phyloP scores from a whole-genome alignment of 306 rosid species.

The Quercus berberidifolia region DNA sequence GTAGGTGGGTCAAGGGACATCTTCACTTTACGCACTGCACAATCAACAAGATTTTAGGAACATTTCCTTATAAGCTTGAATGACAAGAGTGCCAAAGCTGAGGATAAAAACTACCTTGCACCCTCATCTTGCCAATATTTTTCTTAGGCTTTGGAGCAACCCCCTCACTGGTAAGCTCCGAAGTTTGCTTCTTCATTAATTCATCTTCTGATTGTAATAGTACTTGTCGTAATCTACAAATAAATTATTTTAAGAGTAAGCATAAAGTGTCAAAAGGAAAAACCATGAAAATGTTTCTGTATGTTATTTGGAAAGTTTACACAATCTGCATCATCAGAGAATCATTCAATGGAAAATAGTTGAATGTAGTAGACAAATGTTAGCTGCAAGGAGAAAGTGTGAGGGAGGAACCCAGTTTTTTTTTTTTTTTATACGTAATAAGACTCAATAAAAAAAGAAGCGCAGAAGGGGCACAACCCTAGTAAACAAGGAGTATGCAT shows the following conservation, averaged over 20 bases:
- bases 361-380: background rate
- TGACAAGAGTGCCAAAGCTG: conserved; percentile 9
- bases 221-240: conserved; percentile 69
- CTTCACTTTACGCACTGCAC: conserved; percentile 91
- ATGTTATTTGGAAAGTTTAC: background rate
- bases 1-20: conserved; percentile 76
- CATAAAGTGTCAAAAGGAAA: conserved; percentile 1
- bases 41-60: conserved; percentile 17
- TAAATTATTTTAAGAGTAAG: conserved; percentile 11
- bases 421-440: too few species aligned
- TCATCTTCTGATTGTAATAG: conserved; percentile 94
- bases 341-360: background rate
- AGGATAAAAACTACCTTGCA: conserved; percentile 69
- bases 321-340: background rate
- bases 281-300: background rate
- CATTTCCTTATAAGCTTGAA: conserved; percentile 14
- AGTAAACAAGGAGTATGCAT: too few species aligned
- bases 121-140: conserved; percentile 89
- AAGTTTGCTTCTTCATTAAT: conserved; percentile 65
- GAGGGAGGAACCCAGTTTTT: too few species aligned
- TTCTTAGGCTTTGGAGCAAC: conserved; percentile 86
- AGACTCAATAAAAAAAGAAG: too few species aligned
- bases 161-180: conserved; percentile 73
- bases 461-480: too few species aligned
- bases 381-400: background rate